Evolutionary conservation across 257 asterid species (phyloP), one percentile per base, ranked within the genome.

Genomic region (Solanum tarijense): DNA sequence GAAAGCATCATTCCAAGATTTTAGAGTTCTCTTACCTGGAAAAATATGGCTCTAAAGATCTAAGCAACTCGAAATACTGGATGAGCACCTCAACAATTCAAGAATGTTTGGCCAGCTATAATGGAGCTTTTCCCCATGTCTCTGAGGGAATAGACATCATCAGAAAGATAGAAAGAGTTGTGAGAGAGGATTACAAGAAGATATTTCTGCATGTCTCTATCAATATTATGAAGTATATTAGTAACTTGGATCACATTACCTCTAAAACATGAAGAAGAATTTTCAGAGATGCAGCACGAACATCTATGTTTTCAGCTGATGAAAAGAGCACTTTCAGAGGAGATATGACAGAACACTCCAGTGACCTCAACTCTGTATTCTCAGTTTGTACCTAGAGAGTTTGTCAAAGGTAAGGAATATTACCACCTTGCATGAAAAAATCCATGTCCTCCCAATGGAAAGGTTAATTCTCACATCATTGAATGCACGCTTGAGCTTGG

Each of bases 251-350:
- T 72, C n/a, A 73, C 73, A 73, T 85, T 91, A 95, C 99, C 98
- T 96, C 99, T 84, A 97, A 89, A 81, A 96, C 99, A 87, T 97
- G 99, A 93, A 97, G 90, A 92, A 97, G 98, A 92, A 96, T 95
- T 91, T 93, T 97, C 87, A 97, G 90, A 86, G 98, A 96, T 89
- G 98, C 99, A 86, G 91, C 92, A 55, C 98, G 98, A 84, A 95
- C 93, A 86, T 97, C 99, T 78, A 90, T 90, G 89, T 90, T 91
- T 90, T 93, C 92, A 88, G 98, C 92, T 87, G 95, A 93, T 79
- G 95, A 94, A 92, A 93, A 97, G 41, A 97, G 98, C 90, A 81
- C 94, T 55, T 87, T 92, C 83, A 97, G 90, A 1, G 99, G 99
- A 89, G 99, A 92, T 87, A 96, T 94, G 91, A 95, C 93, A 88